Evolutionary conservation across 2,329 filamentous ascomycete genomes (phyloP).

Genomic region (Penicillium decumbens): DNA sequence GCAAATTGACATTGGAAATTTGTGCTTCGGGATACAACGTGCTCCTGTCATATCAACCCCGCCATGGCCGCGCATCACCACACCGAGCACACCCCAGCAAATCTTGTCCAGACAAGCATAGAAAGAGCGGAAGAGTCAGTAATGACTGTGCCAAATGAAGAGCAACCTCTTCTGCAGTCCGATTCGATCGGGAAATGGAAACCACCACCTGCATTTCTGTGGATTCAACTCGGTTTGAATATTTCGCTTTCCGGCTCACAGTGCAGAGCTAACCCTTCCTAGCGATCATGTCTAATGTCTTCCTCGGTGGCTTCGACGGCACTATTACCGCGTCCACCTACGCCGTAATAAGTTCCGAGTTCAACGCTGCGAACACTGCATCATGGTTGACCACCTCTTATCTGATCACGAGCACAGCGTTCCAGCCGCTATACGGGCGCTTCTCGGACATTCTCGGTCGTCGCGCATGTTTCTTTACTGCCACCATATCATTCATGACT

Average conservation of each 20-base stretch:
- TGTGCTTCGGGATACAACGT: not conserved
- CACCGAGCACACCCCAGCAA: not conserved
- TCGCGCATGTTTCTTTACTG: conserved; percentile 57
- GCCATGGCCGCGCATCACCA: conserved; percentile 6
- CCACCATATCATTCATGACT: conserved; percentile 58
- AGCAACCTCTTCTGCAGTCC: conserved; percentile 24
- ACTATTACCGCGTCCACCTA: conserved; percentile 46
- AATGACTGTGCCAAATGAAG: conserved; percentile 15
- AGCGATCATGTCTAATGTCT: conserved; percentile 62
- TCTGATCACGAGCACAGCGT: conserved; percentile 60
- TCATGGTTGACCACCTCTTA: conserved; percentile 58
- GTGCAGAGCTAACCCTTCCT: not conserved
- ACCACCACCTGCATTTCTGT: conserved; percentile 51
- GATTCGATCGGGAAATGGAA: conserved; percentile 38
- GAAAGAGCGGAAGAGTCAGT: conserved; percentile 2
- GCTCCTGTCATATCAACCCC: not conserved
- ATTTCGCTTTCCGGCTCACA: not conserved
- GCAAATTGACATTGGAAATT: not conserved
- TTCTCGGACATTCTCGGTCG: conserved; percentile 67
- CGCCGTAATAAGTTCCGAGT: conserved; percentile 46
- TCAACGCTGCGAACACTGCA: conserved; percentile 44
- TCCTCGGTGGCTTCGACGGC: conserved; percentile 53
- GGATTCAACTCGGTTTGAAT: conserved; percentile 51
- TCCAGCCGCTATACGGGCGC: conserved; percentile 69
- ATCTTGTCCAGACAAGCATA: not conserved